Evolutionary conservation across 345 rosid species (phyloP).

Genomic region (Xanthoceras sorbifolium): DNA sequence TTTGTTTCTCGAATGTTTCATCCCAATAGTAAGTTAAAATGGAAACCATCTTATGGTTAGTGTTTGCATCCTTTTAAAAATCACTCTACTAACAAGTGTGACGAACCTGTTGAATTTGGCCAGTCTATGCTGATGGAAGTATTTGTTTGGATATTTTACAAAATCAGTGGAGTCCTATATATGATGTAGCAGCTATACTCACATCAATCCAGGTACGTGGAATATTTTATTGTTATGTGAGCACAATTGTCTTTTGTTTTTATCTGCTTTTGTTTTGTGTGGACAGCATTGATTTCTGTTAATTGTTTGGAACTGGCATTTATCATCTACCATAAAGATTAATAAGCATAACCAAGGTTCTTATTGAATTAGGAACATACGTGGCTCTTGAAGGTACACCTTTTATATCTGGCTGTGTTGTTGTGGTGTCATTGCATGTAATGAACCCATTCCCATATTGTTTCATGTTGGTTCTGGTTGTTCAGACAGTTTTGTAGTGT

Average conservation of each 20-base stretch:
- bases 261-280: not conserved
- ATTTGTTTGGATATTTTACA: conserved; percentile 93
- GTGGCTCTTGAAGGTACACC: no score
- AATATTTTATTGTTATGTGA: not conserved
- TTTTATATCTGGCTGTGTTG: no score
- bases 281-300: not conserved
- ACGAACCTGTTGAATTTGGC: not conserved
- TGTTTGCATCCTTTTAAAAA: not conserved
- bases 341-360: no score
- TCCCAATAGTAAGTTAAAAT: conserved; percentile 50
- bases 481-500: no score
- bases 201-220: conserved; percentile 84
- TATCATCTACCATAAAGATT: not conserved
- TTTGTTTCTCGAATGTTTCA: conserved; percentile 67
- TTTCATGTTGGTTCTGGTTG: no score
- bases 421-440: no score
- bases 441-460: no score
- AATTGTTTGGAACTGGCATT: not conserved
- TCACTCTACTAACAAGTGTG: not conserved
- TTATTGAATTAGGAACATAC: no score
- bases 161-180: conserved; percentile 98
- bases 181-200: conserved; percentile 97
- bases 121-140: conserved; percentile 98
- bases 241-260: not conserved
- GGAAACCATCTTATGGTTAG: not conserved